Evolutionary conservation across 805 yeast genomes (phyloP), one percentile per base, ranked within the genome.

Genomic region (Lipomyces sp.): DNA sequence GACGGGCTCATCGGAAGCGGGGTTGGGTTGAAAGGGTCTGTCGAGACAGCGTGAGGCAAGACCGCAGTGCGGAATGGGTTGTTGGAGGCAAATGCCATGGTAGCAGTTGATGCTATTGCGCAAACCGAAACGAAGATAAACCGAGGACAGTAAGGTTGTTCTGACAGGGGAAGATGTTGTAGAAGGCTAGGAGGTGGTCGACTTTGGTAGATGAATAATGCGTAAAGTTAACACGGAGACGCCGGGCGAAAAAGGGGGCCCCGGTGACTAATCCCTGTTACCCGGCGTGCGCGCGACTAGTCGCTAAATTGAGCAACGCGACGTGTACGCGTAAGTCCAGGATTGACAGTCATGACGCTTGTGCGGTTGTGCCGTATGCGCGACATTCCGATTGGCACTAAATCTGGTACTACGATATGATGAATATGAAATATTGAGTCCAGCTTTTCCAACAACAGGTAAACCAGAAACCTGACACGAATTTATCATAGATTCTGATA

Each of bases 21-120:
- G 10, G 60, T 11, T 2, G 63, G 54, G 51, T 42, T 30, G 55
- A 57, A 57, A 8, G 59, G 50, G 53, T 57, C 59, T 10, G n/a
- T 51, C 4, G 37, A 39, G 30, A 59, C 55, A n/a, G 62, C 57
- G 57, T 45, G 64, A 50, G 62, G 65, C 7, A 15, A n/a, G 15
- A 37, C 63, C 35, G 65, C 63, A 7, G 62, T n/a, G 18, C 71
- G 71, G 60, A 68, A 68, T 54, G 71, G 71, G 42, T 68, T 68
- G 39, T 68, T 68, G 39, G 69, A 65, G 37, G 71, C 69, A 54
- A 66, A 68, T 33, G 65, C 64, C 71, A 62, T 24, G 48, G 15
- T 11, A 53, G 6, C 24, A 57, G 50, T 8, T 57, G 42, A 29
- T n/a, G 24, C 10, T 15, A 5, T 42, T n/a, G 24, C 15, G 48